phyloP scores from a whole-genome alignment of 768 basidiomycete species.

The Chiua virens region DNA sequence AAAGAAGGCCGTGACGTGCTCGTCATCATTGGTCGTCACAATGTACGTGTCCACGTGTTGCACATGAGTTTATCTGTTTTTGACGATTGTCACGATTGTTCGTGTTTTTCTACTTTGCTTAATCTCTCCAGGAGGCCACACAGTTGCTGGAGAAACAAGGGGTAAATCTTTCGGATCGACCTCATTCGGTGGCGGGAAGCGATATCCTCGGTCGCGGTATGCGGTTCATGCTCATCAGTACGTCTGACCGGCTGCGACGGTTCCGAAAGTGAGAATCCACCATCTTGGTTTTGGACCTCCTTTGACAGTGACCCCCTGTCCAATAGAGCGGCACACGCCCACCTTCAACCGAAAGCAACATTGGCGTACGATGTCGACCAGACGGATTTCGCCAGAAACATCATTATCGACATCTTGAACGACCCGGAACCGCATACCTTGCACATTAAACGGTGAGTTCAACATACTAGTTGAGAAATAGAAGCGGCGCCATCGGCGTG shows the following conservation, averaged over 20 bases:
- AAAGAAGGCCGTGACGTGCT: slow-evolving; percentile 25
- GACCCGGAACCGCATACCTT: slow-evolving; percentile 23
- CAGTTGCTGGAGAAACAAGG: slow-evolving; percentile 65
- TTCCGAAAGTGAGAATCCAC: slow-evolving; percentile 44
- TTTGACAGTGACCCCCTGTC: no score
- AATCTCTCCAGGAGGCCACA: slow-evolving; percentile 37
- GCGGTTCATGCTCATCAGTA: slow-evolving; percentile 52
- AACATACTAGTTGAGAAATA: no score
- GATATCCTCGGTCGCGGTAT: slow-evolving; percentile 60
- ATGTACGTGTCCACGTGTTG: slow-evolving; percentile 1
- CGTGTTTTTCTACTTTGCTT: not conserved
- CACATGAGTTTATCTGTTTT: no score
- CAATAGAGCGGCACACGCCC: slow-evolving; percentile 50
- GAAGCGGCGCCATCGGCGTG: no score
- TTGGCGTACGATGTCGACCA: slow-evolving; percentile 46
- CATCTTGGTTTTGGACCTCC: not conserved
- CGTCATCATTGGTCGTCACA: slow-evolving; percentile 25
- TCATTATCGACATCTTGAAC: slow-evolving; percentile 23
- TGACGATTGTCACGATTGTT: no score
- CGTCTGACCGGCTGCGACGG: slow-evolving; percentile 57
- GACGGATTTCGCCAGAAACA: slow-evolving; percentile 34
- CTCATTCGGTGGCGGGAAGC: slow-evolving; percentile 51
- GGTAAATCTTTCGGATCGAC: slow-evolving; percentile 50
- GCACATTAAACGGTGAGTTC: slow-evolving; percentile 36
- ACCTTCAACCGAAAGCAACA: slow-evolving; percentile 51